These are phyloP conservation scores for Quercus phellos DNA, from an alignment of 331 rosid genomes.

Conservation along the genomic window DNA sequence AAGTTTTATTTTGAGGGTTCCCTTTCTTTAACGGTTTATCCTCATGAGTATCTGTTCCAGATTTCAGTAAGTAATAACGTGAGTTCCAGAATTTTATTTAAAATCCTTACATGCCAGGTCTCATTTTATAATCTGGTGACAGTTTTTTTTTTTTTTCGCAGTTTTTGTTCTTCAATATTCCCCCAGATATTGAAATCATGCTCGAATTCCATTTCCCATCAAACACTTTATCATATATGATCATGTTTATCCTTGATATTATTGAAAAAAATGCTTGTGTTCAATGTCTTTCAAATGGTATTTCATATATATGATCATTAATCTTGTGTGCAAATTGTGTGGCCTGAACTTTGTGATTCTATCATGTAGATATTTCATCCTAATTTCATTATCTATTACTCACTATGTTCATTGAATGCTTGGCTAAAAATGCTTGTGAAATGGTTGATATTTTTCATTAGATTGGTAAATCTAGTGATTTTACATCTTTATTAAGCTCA, in stretches of 20 bases:
- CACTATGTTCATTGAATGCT: not conserved
- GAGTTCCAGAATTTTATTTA: not conserved
- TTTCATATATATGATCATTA: too few relatives aligned
- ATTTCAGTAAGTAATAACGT: slow-evolving; percentile 32
- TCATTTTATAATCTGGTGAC: not conserved
- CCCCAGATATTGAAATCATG: not conserved
- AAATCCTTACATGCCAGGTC: not conserved
- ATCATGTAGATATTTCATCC: not conserved
- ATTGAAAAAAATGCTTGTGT: not conserved
- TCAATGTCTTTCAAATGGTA: too few relatives aligned
- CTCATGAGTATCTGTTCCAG: slow-evolving; percentile 71
- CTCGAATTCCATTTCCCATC: not conserved
- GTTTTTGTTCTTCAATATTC: not conserved
- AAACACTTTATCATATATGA: too few relatives aligned
- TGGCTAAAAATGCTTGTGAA: not conserved
- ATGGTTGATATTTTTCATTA: not conserved
- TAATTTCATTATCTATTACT: not conserved
- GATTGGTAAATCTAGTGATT: not conserved
- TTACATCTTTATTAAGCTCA: not conserved
- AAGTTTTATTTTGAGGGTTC: slow-evolving; percentile 54
- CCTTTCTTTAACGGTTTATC: slow-evolving; percentile 44
- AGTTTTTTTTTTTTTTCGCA: not conserved
- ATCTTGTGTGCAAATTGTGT: not conserved
- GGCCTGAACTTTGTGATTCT: not conserved
- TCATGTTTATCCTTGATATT: too few relatives aligned